Evolutionary conservation across 2,329 filamentous ascomycete genomes (phyloP).

Genomic region (Botrytis elliptica): DNA sequence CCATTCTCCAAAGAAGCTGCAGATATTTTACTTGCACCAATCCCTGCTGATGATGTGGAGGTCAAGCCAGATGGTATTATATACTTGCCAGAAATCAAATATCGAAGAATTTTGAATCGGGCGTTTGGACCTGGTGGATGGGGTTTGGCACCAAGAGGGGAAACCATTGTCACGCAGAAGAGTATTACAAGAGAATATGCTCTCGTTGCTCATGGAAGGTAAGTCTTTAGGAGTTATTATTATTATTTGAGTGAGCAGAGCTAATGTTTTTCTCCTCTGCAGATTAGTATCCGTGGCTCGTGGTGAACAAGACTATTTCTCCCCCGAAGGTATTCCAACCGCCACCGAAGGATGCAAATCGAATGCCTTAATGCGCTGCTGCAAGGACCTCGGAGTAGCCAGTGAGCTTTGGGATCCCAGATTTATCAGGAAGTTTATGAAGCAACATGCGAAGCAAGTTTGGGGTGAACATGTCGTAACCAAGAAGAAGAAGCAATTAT

Average conservation of each 20-base stretch:
- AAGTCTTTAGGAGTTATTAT: slow-evolving; percentile 39
- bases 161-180: slow-evolving; percentile 57
- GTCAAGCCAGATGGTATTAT: slow-evolving; percentile 97
- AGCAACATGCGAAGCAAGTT: slow-evolving; percentile 69
- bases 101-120: slow-evolving; percentile 81
- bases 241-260: neutral
- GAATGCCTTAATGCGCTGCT: slow-evolving; percentile 96
- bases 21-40: slow-evolving; percentile 59
- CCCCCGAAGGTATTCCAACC: slow-evolving; percentile 83
- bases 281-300: slow-evolving; percentile 90
- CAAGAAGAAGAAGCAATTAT: slow-evolving; percentile 89
- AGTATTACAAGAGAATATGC: slow-evolving; percentile 88
- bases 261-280: slow-evolving; percentile 26
- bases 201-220: slow-evolving; percentile 84
- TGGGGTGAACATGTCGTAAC: slow-evolving; percentile 86
- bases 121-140: slow-evolving; percentile 95
- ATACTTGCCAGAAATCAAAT: slow-evolving; percentile 98
- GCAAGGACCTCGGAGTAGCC: slow-evolving; percentile 93
- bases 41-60: slow-evolving; percentile 78
- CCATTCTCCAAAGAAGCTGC: slow-evolving; percentile 65
- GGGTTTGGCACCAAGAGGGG: slow-evolving; percentile 87
- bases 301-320: slow-evolving; percentile 93
- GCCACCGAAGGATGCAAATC: slow-evolving; percentile 97
- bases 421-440: slow-evolving; percentile 82
- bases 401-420: slow-evolving; percentile 95